A percentile compares a stretch with the other conserved stretches of the same genome.
phyloP scores from a whole-genome alignment of 1,284 basidiomycete genomes.

The Polyporus tsugae region DNA sequence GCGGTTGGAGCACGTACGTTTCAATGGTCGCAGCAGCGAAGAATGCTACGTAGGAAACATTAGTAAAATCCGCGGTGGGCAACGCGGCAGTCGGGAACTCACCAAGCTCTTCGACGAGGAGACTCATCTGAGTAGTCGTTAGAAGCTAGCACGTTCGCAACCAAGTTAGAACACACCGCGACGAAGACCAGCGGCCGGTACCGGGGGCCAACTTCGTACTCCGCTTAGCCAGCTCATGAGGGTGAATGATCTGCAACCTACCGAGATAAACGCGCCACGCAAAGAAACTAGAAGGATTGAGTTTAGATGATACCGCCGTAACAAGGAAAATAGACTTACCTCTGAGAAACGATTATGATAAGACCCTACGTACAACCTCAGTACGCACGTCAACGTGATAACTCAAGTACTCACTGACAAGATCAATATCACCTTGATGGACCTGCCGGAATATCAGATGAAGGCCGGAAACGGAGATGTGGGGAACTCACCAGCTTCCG shows the following conservation, averaged over 20 bases:
- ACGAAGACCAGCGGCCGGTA: slow-evolving; percentile 7
- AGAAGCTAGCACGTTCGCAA: background rate
- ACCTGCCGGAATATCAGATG: slow-evolving; percentile 2
- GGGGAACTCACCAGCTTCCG: slow-evolving; percentile 10
- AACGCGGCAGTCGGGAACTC: background rate
- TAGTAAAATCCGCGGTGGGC: background rate
- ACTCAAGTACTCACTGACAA: slow-evolving; percentile 9
- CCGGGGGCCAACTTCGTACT: slow-evolving; percentile 1
- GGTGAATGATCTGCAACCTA: background rate
- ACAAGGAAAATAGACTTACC: background rate
- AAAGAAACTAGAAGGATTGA: slow-evolving; percentile 4
- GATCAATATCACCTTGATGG: slow-evolving; percentile 17
- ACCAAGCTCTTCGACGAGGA: slow-evolving; percentile 17
- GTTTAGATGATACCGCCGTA: background rate
- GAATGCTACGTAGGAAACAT: background rate
- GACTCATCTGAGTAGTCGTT: slow-evolving; percentile 4
- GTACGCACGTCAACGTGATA: background rate
- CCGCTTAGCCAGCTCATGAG: background rate
- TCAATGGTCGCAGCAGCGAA: slow-evolving; percentile 19
- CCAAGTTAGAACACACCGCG: background rate
- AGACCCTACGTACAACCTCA: background rate
- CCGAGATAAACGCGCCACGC: slow-evolving; percentile 17
- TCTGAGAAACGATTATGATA: slow-evolving; percentile 17
- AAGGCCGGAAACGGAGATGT: background rate
- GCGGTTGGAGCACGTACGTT: background rate